Percentiles rank a stretch among this genome's conserved stretches.
Evolutionary conservation across 176 grass and related monocot genomes (phyloP).

Genomic region (Avena sativa): DNA sequence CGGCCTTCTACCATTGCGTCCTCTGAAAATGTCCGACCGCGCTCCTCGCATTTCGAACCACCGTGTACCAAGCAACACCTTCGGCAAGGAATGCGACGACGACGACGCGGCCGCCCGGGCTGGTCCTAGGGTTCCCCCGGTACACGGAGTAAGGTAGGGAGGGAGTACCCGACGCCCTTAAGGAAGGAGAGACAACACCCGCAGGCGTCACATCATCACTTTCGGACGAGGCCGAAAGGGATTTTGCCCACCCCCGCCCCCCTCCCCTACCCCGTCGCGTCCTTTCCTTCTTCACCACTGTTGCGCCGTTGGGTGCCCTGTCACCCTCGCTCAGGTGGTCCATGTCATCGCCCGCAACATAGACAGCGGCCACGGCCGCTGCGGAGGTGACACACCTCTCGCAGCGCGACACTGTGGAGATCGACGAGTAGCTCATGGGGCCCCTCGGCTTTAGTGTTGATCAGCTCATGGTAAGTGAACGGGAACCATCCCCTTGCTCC

Average conservation of each 20-base stretch:
- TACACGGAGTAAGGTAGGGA: too few species aligned
- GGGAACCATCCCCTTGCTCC: neutral
- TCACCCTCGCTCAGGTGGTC: neutral
- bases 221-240: too few species aligned
- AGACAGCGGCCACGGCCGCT: constrained; percentile 16
- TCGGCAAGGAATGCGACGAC: too few species aligned
- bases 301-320: neutral
- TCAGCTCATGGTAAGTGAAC: constrained; percentile 75
- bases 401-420: constrained; percentile 67
- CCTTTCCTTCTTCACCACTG: neutral
- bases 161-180: too few species aligned
- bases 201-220: too few species aligned
- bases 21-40: too few species aligned
- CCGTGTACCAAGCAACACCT: too few species aligned
- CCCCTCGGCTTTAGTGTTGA: constrained; percentile 83
- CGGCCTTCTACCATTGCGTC: too few species aligned
- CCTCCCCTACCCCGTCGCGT: neutral
- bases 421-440: constrained; percentile 91
- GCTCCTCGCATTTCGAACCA: too few species aligned
- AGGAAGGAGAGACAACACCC: too few species aligned
- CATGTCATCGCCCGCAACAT: constrained; percentile 48
- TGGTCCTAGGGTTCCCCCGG: too few species aligned
- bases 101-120: too few species aligned
- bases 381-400: constrained; percentile 66
- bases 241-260: neutral